Percentiles rank a stretch among this genome's conserved stretches.
Conservation (phyloP, 2,329 filamentous ascomycete species). For the Talaromyces albobiverticillius region DNA sequence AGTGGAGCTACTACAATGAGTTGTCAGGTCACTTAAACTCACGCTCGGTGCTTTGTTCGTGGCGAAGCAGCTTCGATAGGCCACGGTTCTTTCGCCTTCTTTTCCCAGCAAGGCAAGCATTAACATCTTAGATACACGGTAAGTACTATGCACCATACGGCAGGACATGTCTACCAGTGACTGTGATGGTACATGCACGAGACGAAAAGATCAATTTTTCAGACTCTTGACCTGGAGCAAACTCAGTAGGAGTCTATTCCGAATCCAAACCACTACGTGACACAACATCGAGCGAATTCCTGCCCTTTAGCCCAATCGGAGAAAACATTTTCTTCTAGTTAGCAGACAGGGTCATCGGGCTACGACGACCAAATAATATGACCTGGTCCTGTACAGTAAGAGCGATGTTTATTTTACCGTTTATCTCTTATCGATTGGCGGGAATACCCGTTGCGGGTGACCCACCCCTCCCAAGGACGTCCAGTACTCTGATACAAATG, state of each 20-base stretch:
- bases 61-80: not conserved
- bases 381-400: too few relatives aligned
- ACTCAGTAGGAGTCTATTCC: too few relatives aligned
- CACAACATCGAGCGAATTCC: not conserved
- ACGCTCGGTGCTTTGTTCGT: too few relatives aligned
- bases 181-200: not conserved
- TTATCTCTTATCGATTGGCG: constrained; percentile 15
- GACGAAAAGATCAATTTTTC: not conserved
- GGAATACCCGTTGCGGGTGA: constrained; percentile 7
- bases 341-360: constrained; percentile 1
- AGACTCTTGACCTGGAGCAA: too few relatives aligned
- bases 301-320: not conserved
- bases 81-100: not conserved
- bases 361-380: too few relatives aligned
- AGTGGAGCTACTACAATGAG: constrained; percentile 7
- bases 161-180: not conserved
- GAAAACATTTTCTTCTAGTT: not conserved
- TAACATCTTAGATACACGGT: not conserved
- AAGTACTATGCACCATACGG: not conserved
- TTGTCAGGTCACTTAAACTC: constrained; percentile 8
- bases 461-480: not conserved
- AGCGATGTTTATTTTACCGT: too few relatives aligned
- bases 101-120: too few relatives aligned
- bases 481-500: not conserved
- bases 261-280: constrained; percentile 3